A percentile compares a stretch with the other conserved stretches of the same genome.
phyloP scores from a whole-genome alignment of 257 asterid species.

The Salvia miltiorrhiza region DNA sequence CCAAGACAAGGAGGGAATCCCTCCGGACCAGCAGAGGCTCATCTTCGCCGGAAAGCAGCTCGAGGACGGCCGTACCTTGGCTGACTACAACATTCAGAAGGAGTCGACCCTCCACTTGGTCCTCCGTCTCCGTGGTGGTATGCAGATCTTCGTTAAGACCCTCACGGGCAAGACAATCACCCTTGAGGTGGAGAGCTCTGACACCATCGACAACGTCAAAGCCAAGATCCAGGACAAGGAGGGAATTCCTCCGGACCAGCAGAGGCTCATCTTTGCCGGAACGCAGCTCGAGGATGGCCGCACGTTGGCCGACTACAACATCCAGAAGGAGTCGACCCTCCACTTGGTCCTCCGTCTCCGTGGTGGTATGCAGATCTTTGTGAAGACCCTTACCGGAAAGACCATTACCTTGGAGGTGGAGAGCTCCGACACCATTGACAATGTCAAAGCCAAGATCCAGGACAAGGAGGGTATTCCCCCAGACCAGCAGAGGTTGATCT shows the following conservation, averaged over 20 bases:
- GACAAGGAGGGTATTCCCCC: slow-evolving; percentile 80
- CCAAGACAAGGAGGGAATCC: slow-evolving; percentile 42
- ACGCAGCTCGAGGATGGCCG: slow-evolving; percentile 50
- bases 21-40: slow-evolving; percentile 40
- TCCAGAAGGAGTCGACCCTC: slow-evolving; percentile 47
- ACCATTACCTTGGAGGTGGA: slow-evolving; percentile 48
- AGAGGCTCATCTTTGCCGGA: slow-evolving; percentile 43
- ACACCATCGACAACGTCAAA: slow-evolving; percentile 21
- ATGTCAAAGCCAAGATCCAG: slow-evolving; percentile 56
- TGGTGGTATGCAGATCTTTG: slow-evolving; percentile 57
- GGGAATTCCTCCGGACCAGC: slow-evolving; percentile 28
- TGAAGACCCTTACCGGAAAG: slow-evolving; percentile 50
- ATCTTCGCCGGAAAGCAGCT: slow-evolving; percentile 39
- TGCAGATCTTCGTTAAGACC: slow-evolving; percentile 41
- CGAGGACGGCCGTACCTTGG: slow-evolving; percentile 20
- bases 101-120: slow-evolving; percentile 45
- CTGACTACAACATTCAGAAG: slow-evolving; percentile 42
- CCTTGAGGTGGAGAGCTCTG: slow-evolving; percentile 39
- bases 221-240: slow-evolving; percentile 27
- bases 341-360: slow-evolving; percentile 49
- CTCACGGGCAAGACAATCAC: slow-evolving; percentile 38
- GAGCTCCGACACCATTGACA: slow-evolving; percentile 56
- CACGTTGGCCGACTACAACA: slow-evolving; percentile 46
- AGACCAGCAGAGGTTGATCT: slow-evolving; percentile 75
- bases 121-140: slow-evolving; percentile 37